Conservation (phyloP, 2,329 filamentous ascomycete genomes). For the Botrytis byssoidea region DNA sequence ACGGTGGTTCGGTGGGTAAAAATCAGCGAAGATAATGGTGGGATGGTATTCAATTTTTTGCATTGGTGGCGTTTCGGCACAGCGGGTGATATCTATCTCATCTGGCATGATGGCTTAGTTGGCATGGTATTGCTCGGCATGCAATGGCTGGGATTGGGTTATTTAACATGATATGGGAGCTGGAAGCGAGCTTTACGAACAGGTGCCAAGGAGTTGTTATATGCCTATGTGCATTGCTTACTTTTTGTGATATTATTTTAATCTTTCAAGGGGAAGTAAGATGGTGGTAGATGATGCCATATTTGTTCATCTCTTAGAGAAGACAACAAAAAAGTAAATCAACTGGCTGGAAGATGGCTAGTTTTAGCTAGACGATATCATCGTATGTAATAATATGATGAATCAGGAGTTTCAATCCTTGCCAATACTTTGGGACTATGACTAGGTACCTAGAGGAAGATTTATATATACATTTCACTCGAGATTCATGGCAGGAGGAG, state of each 20-base stretch:
- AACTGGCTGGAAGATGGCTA: not conserved
- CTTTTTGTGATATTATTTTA: constrained; percentile 16
- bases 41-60: constrained; percentile 17
- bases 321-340: not conserved
- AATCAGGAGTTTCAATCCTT: not conserved
- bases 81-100: constrained; percentile 12
- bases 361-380: constrained; percentile 12
- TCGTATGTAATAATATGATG: constrained; percentile 3
- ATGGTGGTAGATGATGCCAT: constrained; percentile 7
- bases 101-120: constrained; percentile 17
- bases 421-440: not conserved
- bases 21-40: constrained; percentile 11
- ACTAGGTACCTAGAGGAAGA: not conserved
- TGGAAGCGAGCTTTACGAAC: constrained; percentile 15
- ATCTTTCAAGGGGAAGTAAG: constrained; percentile 9
- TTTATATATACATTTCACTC: not conserved
- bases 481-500: not conserved
- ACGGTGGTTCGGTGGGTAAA: not conserved
- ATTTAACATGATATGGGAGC: constrained; percentile 12
- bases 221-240: constrained; percentile 14
- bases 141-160: constrained; percentile 19
- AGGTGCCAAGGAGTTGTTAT: constrained; percentile 18
- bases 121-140: constrained; percentile 16
- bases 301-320: constrained; percentile 8
- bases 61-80: constrained; percentile 20